Conservation (phyloP, 257 asterid species). For the Osmanthus fragrans region DNA sequence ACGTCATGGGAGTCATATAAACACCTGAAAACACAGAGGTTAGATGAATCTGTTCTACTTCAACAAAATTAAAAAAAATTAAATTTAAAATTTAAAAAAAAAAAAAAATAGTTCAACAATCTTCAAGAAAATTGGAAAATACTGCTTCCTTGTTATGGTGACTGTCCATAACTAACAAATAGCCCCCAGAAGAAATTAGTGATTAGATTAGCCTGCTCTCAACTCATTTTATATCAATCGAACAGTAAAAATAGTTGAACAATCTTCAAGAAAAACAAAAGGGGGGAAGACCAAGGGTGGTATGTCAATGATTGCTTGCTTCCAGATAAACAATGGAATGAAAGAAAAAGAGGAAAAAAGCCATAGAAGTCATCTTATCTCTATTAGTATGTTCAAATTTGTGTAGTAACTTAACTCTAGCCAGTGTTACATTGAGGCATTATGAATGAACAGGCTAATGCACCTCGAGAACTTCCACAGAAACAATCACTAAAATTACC, state of each 20-base stretch:
- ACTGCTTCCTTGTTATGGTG: background rate
- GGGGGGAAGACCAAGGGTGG: background rate
- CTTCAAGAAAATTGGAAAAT: constrained; percentile 7
- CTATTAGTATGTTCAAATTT: background rate
- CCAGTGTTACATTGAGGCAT: background rate
- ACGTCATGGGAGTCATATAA: constrained; percentile 52
- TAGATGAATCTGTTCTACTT: constrained; percentile 16
- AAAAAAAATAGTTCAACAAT: too few species aligned
- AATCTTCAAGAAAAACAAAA: background rate
- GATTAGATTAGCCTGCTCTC: background rate
- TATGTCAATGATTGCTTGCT: background rate
- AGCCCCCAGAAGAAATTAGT: background rate
- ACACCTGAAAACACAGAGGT: constrained; percentile 45
- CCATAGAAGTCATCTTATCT: background rate
- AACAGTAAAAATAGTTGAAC: background rate
- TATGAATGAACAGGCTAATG: constrained; percentile 2
- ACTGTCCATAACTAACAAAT: background rate
- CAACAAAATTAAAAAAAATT: background rate
- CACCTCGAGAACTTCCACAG: background rate
- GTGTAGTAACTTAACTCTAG: background rate
- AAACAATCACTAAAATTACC: background rate
- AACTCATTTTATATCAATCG: background rate
- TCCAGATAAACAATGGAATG: background rate
- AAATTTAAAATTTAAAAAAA: background rate
- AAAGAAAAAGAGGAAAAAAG: background rate